Conservation (phyloP, 768 basidiomycete species). For the Agaricus subrufescens region DNA sequence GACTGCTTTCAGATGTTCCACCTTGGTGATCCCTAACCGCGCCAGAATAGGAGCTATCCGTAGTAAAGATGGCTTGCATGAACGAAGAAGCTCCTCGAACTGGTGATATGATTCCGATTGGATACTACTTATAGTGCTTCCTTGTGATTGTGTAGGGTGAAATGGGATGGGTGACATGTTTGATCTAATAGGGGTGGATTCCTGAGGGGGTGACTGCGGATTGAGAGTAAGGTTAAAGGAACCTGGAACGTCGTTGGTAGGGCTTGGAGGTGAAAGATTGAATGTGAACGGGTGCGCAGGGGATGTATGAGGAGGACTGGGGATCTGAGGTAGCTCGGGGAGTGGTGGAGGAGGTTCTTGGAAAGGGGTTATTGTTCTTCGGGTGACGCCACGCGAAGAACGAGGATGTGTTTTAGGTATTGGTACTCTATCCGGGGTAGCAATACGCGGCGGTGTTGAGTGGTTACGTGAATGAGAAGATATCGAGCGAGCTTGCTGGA, state of each 20-base stretch:
- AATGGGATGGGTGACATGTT: constrained; percentile 28
- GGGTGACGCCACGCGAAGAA: neutral
- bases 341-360: neutral
- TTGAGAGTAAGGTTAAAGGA: neutral
- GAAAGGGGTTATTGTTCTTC: constrained; percentile 3
- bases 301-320: neutral
- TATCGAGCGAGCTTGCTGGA: neutral
- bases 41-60: constrained; percentile 57
- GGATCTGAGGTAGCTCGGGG: neutral
- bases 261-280: constrained; percentile 5
- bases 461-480: constrained; percentile 5
- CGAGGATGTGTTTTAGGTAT: neutral
- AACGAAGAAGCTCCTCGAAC: constrained; percentile 50
- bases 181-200: constrained; percentile 21
- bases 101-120: constrained; percentile 30
- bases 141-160: constrained; percentile 24
- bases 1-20: constrained; percentile 62
- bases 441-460: constrained; percentile 8
- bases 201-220: constrained; percentile 14
- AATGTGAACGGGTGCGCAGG: constrained; percentile 9
- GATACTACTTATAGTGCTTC: constrained; percentile 40
- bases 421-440: constrained; percentile 7
- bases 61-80: constrained; percentile 60
- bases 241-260: neutral
- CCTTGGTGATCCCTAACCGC: constrained; percentile 51